Base-by-base conservation (phyloP, 257 asterid species). In the Solanum pimpinellifolium region DNA sequence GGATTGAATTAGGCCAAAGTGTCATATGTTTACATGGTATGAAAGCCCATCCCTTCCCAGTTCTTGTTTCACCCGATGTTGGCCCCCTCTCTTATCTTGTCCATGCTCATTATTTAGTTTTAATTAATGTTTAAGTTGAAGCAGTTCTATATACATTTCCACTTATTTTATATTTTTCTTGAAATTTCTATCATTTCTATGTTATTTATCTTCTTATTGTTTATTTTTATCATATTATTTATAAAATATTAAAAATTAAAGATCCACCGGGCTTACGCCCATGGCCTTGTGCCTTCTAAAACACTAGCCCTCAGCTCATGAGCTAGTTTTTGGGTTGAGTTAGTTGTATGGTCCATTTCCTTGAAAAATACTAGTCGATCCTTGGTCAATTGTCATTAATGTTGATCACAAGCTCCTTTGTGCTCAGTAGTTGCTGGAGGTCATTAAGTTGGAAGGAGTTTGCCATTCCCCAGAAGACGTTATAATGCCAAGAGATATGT, bases 371-470 rank as follows among this genome's bases (percentile, higher is more conserved):
- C 9, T 78, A 27, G 39, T 72, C 23, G 44, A 47, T 46, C 23
- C 62, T 46, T 70, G 29, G 5, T 37, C 66, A 37, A 46, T 70
- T 41, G 5, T 37, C 66, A 39, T 47, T 85, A 46, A 44, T 70
- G 12, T 31, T 65, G 37, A n/a, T 66, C 74, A 42, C 86, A 9
- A 60, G 21, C 18, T 83, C 7, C 72, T 52, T 80, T 47, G 89
- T 81, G 87, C 85, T 75, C 73, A 56, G 81, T 87, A 96, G 98
- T 90, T 96, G 90, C 96, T 96, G 91, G 98, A 96, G 94, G 96
- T 96, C 83, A 93, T 96, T 86, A 96, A 96, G 89, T 90, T 96
- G 87, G 98, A 96, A 90, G 97, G 95, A 81, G 90, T 93, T 29
- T 92, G 93, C 60, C 94, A 96, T 89, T 88, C 96, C 85, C 92